These are phyloP conservation scores for Ophiobolus disseminans DNA, from an alignment of 2,329 filamentous ascomycete genomes.

Conservation along the genomic window DNA sequence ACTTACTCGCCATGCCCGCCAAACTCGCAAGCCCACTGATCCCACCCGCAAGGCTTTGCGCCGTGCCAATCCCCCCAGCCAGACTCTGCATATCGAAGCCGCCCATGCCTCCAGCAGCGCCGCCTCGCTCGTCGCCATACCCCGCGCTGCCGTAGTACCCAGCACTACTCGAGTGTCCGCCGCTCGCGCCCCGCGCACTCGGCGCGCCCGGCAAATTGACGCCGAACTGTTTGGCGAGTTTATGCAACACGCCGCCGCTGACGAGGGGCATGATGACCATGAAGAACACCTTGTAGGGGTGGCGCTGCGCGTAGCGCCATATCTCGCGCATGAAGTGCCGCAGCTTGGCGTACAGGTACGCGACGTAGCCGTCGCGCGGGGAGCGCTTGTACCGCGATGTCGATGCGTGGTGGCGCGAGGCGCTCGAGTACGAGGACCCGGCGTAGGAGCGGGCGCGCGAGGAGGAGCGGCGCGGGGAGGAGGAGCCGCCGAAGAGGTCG, in stretches of 20 bases:
- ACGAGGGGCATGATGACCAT: constrained; percentile 87
- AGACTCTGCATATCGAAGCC: constrained; percentile 41
- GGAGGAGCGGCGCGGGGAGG: constrained; percentile 27
- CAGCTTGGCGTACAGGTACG: constrained; percentile 75
- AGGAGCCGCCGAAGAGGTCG: constrained; percentile 38
- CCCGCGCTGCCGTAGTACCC: constrained; percentile 56
- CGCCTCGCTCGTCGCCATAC: constrained; percentile 49
- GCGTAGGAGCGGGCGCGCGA: constrained; percentile 43
- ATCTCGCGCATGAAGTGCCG: constrained; percentile 82
- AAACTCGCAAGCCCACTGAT: constrained; percentile 57
- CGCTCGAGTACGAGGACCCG: constrained; percentile 36
- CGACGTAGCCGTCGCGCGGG: constrained; percentile 79
- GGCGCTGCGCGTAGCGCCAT: constrained; percentile 78
- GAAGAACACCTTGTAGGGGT: constrained; percentile 90
- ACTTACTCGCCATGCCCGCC: constrained; percentile 55
- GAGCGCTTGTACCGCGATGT: constrained; percentile 78
- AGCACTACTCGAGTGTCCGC: constrained; percentile 26
- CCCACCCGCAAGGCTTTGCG: constrained; percentile 38
- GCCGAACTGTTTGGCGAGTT: constrained; percentile 79
- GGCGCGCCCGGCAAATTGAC: constrained; percentile 73
- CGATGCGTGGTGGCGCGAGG: constrained; percentile 55
- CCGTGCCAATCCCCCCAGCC: constrained; percentile 23
- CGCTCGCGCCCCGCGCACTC: constrained; percentile 37
- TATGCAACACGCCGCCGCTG: constrained; percentile 80
- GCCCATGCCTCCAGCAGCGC: constrained; percentile 35